Percentiles rank a stretch among this genome's conserved stretches.
Evolutionary conservation across 2,329 filamentous ascomycete genomes (phyloP).

Genomic region (Fusarium staphyleae): DNA sequence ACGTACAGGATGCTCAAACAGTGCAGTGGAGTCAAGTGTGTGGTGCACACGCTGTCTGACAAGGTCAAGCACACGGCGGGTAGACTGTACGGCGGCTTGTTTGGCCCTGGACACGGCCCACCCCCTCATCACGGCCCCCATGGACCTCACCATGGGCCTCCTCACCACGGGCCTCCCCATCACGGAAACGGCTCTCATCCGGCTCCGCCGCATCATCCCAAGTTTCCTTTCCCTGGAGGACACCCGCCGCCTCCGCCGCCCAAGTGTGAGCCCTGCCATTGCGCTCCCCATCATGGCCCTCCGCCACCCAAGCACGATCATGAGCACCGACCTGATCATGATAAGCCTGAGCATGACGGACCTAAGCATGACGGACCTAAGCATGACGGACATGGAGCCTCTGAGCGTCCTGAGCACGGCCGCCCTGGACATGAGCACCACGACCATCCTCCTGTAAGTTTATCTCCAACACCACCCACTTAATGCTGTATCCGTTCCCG

Average conservation of each 20-base stretch:
- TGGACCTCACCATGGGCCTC: conserved; percentile 11
- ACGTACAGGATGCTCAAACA: conserved; percentile 30
- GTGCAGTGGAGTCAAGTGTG: conserved; percentile 45
- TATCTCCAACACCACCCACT: neutral
- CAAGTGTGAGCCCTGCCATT: conserved; percentile 1
- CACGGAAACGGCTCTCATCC: neutral
- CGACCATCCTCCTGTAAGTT: conserved; percentile 26
- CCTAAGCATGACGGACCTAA: conserved; percentile 38
- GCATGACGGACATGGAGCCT: conserved; percentile 12
- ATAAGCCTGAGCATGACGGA: no score
- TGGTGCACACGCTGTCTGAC: conserved; percentile 50
- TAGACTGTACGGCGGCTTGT: conserved; percentile 28
- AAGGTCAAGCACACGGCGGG: conserved; percentile 47
- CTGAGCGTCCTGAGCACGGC: conserved; percentile 19
- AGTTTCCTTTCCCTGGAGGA: no score
- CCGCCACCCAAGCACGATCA: conserved; percentile 35
- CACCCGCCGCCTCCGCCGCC: no score
- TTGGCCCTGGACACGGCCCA: conserved; percentile 16
- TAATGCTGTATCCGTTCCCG: neutral
- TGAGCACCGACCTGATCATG: conserved; percentile 31
- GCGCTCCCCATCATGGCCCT: conserved; percentile 20
- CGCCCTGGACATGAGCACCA: conserved; percentile 22
- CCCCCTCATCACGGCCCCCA: conserved; percentile 4
- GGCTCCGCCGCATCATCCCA: no score
- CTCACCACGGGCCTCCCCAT: neutral